Base-by-base conservation (phyloP, 768 basidiomycete species). In the Suillus occidentalis region DNA sequence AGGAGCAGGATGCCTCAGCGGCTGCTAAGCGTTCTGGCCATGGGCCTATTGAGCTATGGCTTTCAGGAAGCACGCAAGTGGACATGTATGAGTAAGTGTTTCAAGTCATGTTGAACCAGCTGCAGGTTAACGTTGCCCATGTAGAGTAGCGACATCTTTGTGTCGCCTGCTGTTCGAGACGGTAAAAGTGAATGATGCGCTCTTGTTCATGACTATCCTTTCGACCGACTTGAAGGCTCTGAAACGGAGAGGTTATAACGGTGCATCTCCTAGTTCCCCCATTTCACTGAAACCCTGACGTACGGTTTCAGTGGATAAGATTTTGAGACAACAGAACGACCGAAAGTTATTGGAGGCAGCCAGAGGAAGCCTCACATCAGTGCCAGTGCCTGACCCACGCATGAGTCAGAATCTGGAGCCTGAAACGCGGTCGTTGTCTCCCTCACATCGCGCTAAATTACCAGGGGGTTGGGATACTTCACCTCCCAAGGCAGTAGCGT, bases 191-290 rank as follows among this genome's bases (percentile, higher is more conserved):
- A 94, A 95, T 72, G 97, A 99, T 73, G 87, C 92, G 0, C 81
- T 99, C 8, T 74, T 99, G 9, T 90, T 99, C 69, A 92, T 94
- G 86, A 97, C 95, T 0, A 94, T 99, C 61, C 82, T 99, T 20
- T 94, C 94, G 0, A 98, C 96, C 0, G 94, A 96, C 68, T 77
- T 98, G 47, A 85, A 87, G 65, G 87, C 93, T 3, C 75, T 97
- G 67, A 89, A 88, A 70, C 81, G 94, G 45, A 82, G 94, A 67
- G 95, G 94, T 6, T 96, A 94, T 72, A 94, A 95, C 70, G 90
- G 92, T 91, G 68, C 5, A 80, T 71, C 14, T 53, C 10, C 31
- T 60, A 22, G 22, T 16, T 62, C 8, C 31, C n/a, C 60, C 34
- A 6, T 20, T 28, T 18, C 22, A 10, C 34, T 7, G 31, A 16